phyloP scores from a whole-genome alignment of 2,329 filamentous ascomycete species.

The Corynespora cassiicola region DNA sequence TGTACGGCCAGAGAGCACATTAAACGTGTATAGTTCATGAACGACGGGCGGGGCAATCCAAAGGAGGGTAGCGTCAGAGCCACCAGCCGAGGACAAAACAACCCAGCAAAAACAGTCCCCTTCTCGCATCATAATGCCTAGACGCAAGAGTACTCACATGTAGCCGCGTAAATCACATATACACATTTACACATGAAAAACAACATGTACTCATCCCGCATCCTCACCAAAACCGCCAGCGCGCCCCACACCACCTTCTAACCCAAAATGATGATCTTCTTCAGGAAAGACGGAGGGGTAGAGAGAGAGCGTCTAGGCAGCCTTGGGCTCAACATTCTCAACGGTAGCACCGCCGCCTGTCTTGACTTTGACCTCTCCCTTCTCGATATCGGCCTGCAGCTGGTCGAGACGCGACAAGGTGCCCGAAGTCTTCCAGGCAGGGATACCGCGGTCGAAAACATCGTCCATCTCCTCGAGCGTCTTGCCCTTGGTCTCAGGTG shows the following conservation, averaged over 20 bases:
- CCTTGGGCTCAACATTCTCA: constrained; percentile 10
- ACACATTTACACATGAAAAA: no score
- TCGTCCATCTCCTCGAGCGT: constrained; percentile 51
- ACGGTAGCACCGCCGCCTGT: not conserved
- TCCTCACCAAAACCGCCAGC: no score
- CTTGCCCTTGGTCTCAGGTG: constrained; percentile 49
- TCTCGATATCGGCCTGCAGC: constrained; percentile 44
- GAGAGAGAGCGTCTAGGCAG: constrained; percentile 3
- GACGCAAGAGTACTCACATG: no score
- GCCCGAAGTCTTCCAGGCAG: constrained; percentile 41
- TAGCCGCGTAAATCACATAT: no score
- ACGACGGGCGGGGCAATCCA: no score
- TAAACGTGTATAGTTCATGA: no score
- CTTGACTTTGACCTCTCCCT: constrained; percentile 38
- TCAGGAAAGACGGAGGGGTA: not conserved
- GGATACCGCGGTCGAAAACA: constrained; percentile 45
- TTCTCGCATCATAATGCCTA: no score
- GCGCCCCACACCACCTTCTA: not conserved
- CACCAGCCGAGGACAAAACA: no score
- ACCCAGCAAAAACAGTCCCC: no score
- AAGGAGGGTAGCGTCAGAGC: no score
- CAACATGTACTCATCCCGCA: no score
- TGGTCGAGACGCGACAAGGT: constrained; percentile 42
- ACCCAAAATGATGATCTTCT: not conserved
- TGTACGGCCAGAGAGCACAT: no score